These are phyloP conservation scores for Pseudozyma thailandica DNA, from an alignment of 1,284 basidiomycete genomes.

Conservation along the genomic window DNA sequence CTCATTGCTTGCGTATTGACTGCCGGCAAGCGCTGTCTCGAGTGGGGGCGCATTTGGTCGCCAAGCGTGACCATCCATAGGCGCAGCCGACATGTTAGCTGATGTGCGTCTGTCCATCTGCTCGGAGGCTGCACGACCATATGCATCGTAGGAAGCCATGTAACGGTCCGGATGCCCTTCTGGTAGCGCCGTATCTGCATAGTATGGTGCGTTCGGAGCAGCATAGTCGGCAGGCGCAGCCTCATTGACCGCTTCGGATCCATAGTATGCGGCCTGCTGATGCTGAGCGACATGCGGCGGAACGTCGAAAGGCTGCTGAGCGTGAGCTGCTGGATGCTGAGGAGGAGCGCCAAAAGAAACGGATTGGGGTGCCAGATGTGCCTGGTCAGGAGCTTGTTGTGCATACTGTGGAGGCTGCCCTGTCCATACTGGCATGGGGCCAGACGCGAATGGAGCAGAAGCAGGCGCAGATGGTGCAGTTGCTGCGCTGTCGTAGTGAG, in stretches of 20 bases:
- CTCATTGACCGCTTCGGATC: conserved; percentile 9
- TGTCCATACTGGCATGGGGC: conserved; percentile 12
- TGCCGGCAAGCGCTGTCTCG: conserved; percentile 40
- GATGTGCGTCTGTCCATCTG: conserved; percentile 17
- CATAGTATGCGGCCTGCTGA: conserved; percentile 25
- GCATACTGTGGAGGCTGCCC: conserved; percentile 20
- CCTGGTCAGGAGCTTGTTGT: conserved; percentile 10
- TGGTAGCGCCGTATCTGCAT: conserved; percentile 9
- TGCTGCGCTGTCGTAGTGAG: conserved; percentile 9
- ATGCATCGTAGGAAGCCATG: conserved; percentile 20
- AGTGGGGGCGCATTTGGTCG: conserved; percentile 28
- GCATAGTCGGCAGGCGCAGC: conserved; percentile 6
- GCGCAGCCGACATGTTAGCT: conserved; percentile 8
- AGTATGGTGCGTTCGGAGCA: conserved; percentile 10
- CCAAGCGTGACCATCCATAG: conserved; percentile 17
- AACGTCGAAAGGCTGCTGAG: conserved; percentile 16
- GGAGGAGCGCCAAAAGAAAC: conserved; percentile 3
- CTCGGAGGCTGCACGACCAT: conserved; percentile 9
- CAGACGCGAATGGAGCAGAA: conserved; percentile 12
- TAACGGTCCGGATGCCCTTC: conserved; percentile 27
- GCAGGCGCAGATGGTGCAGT: conserved; percentile 1
- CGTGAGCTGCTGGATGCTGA: background rate
- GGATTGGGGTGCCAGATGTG: background rate
- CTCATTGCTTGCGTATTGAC: conserved; percentile 21
- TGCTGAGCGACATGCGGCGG: conserved; percentile 22